A percentile compares a stretch with the other conserved stretches of the same genome.
Evolutionary conservation across 495 filamentous ascomycete species (phyloP).

Genomic region (Trichoderma virens): DNA sequence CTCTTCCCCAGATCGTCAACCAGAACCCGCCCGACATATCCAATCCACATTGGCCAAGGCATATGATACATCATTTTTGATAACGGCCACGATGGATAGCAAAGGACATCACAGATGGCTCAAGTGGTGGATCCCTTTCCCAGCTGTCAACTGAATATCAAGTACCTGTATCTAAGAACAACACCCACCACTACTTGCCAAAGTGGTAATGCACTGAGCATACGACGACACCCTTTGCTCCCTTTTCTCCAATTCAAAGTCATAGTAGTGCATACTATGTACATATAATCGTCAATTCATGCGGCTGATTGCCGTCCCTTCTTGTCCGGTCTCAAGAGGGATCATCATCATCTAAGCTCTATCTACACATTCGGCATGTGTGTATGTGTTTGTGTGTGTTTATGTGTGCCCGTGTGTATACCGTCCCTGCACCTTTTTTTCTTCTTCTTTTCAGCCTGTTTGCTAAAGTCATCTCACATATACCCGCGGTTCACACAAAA

Average conservation of each 20-base stretch:
- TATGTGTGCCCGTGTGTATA: not conserved
- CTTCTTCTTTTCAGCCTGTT: not conserved
- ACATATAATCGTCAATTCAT: slow-evolving; percentile 5
- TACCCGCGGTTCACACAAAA: not conserved
- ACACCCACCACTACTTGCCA: no score
- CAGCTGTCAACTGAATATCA: not conserved
- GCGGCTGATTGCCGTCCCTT: not conserved
- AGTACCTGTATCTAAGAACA: not conserved
- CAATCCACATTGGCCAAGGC: not conserved
- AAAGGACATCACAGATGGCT: not conserved
- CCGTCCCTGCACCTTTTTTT: not conserved
- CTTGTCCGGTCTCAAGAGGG: not conserved
- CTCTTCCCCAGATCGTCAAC: not conserved
- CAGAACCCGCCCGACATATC: no score
- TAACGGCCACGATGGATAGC: not conserved
- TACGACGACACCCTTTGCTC: no score
- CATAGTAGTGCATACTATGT: not conserved
- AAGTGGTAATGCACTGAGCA: no score
- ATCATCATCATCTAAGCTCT: not conserved
- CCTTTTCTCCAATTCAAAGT: not conserved
- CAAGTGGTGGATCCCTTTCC: not conserved
- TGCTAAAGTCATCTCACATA: not conserved
- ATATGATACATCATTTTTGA: not conserved
- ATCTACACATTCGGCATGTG: not conserved
- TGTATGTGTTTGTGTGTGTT: not conserved